Conservation (phyloP, 805 yeast species). For the Spathaspora boniae region DNA sequence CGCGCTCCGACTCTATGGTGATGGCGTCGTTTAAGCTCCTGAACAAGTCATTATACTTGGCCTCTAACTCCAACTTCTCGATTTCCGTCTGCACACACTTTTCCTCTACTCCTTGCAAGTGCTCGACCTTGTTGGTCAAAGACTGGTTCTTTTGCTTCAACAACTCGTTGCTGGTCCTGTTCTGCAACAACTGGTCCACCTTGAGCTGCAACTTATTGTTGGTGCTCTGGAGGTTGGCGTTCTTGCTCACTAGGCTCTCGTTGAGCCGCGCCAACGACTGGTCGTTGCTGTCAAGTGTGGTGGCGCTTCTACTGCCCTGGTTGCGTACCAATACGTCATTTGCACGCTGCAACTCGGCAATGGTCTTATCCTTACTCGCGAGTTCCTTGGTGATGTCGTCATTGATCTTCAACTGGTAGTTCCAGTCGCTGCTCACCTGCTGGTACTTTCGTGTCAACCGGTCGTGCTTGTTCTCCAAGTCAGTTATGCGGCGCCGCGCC, state of each 20-base stretch:
- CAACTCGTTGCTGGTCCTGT: slow-evolving; percentile 47
- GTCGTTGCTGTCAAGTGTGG: slow-evolving; percentile 1
- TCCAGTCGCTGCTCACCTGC: slow-evolving; percentile 33
- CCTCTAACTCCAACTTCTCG: slow-evolving; percentile 45
- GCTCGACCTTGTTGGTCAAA: slow-evolving; percentile 35
- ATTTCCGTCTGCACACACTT: slow-evolving; percentile 47
- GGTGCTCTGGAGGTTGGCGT: slow-evolving; percentile 42
- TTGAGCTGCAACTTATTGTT: slow-evolving; percentile 51
- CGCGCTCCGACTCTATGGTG: slow-evolving; percentile 7
- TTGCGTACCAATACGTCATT: slow-evolving; percentile 30
- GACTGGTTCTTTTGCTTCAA: slow-evolving; percentile 53
- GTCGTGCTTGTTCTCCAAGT: slow-evolving; percentile 19
- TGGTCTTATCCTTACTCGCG: slow-evolving; percentile 22
- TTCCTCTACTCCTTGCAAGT: slow-evolving; percentile 41
- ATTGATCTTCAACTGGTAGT: slow-evolving; percentile 27
- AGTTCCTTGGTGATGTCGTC: slow-evolving; percentile 39
- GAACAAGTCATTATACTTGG: slow-evolving; percentile 47
- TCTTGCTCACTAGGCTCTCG: slow-evolving; percentile 23
- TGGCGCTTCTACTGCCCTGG: slow-evolving; percentile 16
- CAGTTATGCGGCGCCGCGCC: slow-evolving; percentile 10
- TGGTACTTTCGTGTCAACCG: slow-evolving; percentile 25
- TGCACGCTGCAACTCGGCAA: slow-evolving; percentile 14
- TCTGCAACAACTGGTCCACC: slow-evolving; percentile 47
- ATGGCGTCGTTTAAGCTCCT: slow-evolving; percentile 35
- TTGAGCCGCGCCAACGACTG: slow-evolving; percentile 6